These are phyloP conservation scores for Citrullus mucosospermus DNA, from an alignment of 306 rosid genomes.

Conservation along the genomic window DNA sequence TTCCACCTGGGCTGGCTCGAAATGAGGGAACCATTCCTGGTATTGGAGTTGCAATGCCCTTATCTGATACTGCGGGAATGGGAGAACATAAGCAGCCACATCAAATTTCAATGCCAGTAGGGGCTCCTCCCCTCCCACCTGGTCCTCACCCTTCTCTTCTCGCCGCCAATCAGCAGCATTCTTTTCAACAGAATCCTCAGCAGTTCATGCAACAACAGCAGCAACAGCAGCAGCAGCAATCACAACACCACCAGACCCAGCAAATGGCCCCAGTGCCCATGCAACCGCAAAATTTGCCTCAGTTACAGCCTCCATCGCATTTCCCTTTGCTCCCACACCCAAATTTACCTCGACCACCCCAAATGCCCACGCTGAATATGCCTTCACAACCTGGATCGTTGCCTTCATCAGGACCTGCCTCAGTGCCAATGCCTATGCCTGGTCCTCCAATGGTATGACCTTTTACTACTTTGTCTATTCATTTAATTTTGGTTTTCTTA, in stretches of 20 bases:
- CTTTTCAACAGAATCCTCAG: constrained; percentile 74
- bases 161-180: constrained; percentile 70
- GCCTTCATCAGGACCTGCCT: constrained; percentile 33
- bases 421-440: constrained; percentile 38
- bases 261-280: constrained; percentile 66
- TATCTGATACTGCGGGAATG: constrained; percentile 49
- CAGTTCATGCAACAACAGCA: constrained; percentile 67
- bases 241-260: constrained; percentile 18
- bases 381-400: constrained; percentile 50
- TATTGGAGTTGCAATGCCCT: constrained; percentile 89
- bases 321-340: constrained; percentile 79
- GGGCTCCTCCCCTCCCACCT: constrained; percentile 97
- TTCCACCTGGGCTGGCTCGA: constrained; percentile 73
- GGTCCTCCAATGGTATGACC: constrained; percentile 78
- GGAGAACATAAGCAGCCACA: constrained; percentile 83
- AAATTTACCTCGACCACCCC: constrained; percentile 76
- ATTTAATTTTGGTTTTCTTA: background rate
- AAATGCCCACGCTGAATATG: constrained; percentile 73
- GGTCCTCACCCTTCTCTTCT: constrained; percentile 99
- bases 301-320: constrained; percentile 82
- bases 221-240: constrained; percentile 38
- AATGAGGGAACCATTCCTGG: constrained; percentile 97
- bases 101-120: constrained; percentile 53
- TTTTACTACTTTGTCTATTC: background rate
- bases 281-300: constrained; percentile 73